phyloP scores from a whole-genome alignment of 2,329 filamentous ascomycete genomes.

The Scedosporium aurantiacum region DNA sequence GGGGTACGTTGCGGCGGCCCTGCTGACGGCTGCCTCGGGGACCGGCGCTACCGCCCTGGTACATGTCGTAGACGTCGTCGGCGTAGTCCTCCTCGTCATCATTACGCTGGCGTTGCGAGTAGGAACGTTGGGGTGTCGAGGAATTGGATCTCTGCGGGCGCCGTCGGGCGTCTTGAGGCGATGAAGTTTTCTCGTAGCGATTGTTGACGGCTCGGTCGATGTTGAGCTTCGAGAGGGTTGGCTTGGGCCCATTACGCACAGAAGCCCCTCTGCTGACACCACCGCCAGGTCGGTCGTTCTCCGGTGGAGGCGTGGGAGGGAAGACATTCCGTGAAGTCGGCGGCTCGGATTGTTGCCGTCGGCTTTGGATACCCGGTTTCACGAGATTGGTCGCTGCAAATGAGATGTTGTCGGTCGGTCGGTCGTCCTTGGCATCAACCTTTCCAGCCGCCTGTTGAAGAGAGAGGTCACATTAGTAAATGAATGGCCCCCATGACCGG shows the following conservation, averaged over 20 bases:
- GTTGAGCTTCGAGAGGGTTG: conserved; percentile 51
- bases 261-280: conserved; percentile 43
- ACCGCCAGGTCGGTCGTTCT: conserved; percentile 54
- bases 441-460: conserved; percentile 38
- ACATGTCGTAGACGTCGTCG: conserved; percentile 61
- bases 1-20: conserved; percentile 31
- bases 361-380: conserved; percentile 69
- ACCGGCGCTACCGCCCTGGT: conserved; percentile 30
- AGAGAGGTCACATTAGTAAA: conserved; percentile 12
- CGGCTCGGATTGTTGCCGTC: conserved; percentile 77
- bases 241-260: conserved; percentile 50
- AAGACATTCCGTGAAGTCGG: conserved; percentile 72
- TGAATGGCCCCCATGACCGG: conserved; percentile 6
- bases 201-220: conserved; percentile 45
- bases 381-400: conserved; percentile 90
- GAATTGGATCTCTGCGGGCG: background rate
- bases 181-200: conserved; percentile 42
- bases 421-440: conserved; percentile 58
- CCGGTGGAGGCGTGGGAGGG: conserved; percentile 95
- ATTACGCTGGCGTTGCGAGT: conserved; percentile 7
- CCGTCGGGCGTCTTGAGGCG: conserved; percentile 25
- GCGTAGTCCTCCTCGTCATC: conserved; percentile 53
- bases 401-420: conserved; percentile 73
- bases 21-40: conserved; percentile 29
- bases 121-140: conserved; percentile 9